Base-by-base conservation (phyloP, 768 basidiomycete species). In the Chlorophyllum brunneum region DNA sequence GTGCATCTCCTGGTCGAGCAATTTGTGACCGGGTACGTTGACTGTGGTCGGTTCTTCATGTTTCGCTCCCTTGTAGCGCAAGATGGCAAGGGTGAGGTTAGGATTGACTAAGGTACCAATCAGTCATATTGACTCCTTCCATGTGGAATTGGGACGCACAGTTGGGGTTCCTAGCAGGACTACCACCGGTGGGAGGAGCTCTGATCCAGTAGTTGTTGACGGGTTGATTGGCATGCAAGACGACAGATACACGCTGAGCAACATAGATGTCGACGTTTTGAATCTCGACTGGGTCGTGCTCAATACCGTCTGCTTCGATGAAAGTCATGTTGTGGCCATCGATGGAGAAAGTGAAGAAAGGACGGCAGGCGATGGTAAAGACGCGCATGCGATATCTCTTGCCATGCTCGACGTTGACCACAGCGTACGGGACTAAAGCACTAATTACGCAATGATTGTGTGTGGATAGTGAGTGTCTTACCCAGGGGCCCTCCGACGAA, bases 321-420 rank as follows among this genome's bases (percentile, higher is more conserved):
- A 69, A 58, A 39, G 62, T 68, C 39, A 66, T 46, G 5, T 56
- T 42, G 42, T 70, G 65, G 0, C 67, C 60, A 22, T 73, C 70
- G 24, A 75, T 60, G 0, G 70, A 72, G 56, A 75, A 68, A 2
- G 58, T 62, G 63, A 71, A 75, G 33, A 64, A 66, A 9, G 70
- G 68, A 31, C 73, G 65, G 48, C 79, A 79, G 16, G 78, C 75
- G 20, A 68, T 69, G 38, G 72, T 72, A 57, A 83, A 61, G 11
- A 83, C 47, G 6, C 81, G 78, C 65, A 83, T 73, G 29, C 82
- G 74, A 59, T 82, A 82, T 20, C 78, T 67, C 48, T 70, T 68
- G 8, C 74, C 75, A 0, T 54, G 51, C 2, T 60, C 54, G 37
- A 82, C 78, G 47, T 72, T 70, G 52, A 77, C 59, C 67, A 74